Conservation (phyloP, 495 filamentous ascomycete genomes). For the Hypoxylon subgilvum region DNA sequence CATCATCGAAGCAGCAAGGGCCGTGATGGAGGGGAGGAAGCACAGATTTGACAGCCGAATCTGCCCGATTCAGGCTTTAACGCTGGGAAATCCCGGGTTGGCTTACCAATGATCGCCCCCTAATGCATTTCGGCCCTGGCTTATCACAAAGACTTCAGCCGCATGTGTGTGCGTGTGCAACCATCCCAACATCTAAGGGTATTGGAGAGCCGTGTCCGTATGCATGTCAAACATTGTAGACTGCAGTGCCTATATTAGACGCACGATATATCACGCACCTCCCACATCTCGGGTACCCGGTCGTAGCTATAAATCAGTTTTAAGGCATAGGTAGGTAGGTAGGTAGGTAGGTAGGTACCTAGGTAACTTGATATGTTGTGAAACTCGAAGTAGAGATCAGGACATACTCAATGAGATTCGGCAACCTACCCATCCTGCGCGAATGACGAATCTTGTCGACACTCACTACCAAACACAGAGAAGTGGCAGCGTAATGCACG, state of each 20-base stretch:
- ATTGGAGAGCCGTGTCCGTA: conserved; percentile 7
- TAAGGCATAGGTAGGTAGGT: no score
- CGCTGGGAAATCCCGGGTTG: conserved; percentile 34
- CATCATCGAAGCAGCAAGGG: conserved; percentile 2
- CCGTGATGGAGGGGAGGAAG: conserved; percentile 9
- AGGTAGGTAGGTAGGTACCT: no score
- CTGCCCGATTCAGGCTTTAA: conserved; percentile 28
- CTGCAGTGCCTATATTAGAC: conserved; percentile 4
- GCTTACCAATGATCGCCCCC: conserved; percentile 38
- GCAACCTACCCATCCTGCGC: no score
- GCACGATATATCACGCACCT: conserved; percentile 32
- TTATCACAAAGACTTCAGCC: conserved; percentile 37
- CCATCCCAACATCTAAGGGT: conserved; percentile 15
- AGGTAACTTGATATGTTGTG: conserved; percentile 1
- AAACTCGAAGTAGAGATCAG: neutral
- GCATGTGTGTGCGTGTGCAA: conserved; percentile 28
- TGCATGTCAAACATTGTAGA: conserved; percentile 19
- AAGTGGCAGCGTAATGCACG: no score
- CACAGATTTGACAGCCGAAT: conserved; percentile 30
- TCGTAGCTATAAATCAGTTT: conserved; percentile 11
- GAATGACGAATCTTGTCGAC: no score
- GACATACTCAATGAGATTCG: no score
- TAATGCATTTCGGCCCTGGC: conserved; percentile 32
- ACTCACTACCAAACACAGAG: no score
- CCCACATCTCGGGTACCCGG: conserved; percentile 6